Evolutionary conservation across 331 rosid genomes (phyloP), one percentile per base, ranked within the genome.

Genomic region (Rosa hybrid): DNA sequence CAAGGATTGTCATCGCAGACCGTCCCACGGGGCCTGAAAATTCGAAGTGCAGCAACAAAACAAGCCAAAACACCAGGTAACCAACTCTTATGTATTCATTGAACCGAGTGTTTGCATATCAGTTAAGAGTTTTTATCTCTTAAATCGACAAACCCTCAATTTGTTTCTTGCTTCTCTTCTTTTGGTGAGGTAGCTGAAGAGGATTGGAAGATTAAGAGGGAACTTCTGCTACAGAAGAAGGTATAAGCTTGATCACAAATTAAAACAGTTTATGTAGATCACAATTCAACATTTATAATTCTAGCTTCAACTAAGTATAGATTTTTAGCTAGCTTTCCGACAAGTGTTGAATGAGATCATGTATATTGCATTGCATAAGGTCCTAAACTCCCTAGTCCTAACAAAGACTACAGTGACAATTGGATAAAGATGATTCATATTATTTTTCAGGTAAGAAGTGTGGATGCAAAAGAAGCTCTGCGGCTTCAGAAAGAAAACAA

Each of bases 401-500:
- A 12, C 68, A 27, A 25, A 12, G 68, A 27, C 8, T 27, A 4
- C 25, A 27, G 68, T 62, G 68, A 62, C 41, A 1, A 34, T 5
- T 34, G 14, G 12, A 21, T 2, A 20, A 4, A 7, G 50, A 68
- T 68, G 50, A 41, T 68, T 41, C 51, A 1, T 68, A 39, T 39
- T 67, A 25, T 27, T 45, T 75, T 82, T 85, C 84, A 94, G 98
- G 99, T 95, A 51, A 90, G 97, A 83, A 95, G 98, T 86, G 93
- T 93, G 78, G 99, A 95, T 44, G 91, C 78, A 46, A 91, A 95
- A 86, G 99, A 95, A 87, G 99, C 97, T 84, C 82, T 91, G 74
- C 89, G 99, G 49, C 99, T 95, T 84, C 99, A 93, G 72, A 93
- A 91, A 67, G 99, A 95, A 86, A 93, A 95, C 74, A 93, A 95